Evolutionary conservation across 148 eudicot genomes (phyloP).

Genomic region (Camellia lanceoleosa): DNA sequence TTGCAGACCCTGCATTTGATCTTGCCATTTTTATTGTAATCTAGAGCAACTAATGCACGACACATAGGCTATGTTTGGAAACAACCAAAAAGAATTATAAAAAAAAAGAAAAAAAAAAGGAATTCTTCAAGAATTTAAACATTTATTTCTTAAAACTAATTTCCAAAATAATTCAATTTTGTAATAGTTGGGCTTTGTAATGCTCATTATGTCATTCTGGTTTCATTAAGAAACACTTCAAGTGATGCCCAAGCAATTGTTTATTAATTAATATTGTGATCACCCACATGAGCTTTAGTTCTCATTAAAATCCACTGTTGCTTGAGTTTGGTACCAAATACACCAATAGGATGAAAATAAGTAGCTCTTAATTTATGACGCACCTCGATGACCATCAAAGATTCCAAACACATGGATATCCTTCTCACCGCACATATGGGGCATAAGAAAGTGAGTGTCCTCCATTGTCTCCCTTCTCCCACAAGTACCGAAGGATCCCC

Average conservation of each 20-base stretch:
- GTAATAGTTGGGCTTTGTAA: background rate
- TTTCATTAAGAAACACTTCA: background rate
- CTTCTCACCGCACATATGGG: slow-evolving; percentile 43
- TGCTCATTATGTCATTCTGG: background rate
- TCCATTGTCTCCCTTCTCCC: slow-evolving; percentile 96
- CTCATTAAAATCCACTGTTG: slow-evolving; percentile 5
- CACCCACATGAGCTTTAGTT: background rate
- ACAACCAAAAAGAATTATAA: background rate
- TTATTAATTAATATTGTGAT: background rate
- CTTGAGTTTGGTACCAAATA: slow-evolving; percentile 12
- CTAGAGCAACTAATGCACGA: background rate
- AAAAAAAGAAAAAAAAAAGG: background rate
- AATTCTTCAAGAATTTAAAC: background rate
- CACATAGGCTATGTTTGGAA: slow-evolving; percentile 2
- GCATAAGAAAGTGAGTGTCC: slow-evolving; percentile 85
- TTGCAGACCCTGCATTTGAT: slow-evolving; percentile 85
- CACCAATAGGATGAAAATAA: background rate
- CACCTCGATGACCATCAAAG: slow-evolving; percentile 99
- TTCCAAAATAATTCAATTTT: background rate
- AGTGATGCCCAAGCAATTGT: background rate
- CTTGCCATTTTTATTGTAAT: slow-evolving; percentile 2
- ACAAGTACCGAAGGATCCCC: slow-evolving; percentile 85
- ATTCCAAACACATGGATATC: slow-evolving; percentile 72
- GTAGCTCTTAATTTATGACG: background rate
- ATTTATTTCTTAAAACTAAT: background rate